Conservation (phyloP, 495 filamentous ascomycete species). For the Podospora pseudocomata region DNA sequence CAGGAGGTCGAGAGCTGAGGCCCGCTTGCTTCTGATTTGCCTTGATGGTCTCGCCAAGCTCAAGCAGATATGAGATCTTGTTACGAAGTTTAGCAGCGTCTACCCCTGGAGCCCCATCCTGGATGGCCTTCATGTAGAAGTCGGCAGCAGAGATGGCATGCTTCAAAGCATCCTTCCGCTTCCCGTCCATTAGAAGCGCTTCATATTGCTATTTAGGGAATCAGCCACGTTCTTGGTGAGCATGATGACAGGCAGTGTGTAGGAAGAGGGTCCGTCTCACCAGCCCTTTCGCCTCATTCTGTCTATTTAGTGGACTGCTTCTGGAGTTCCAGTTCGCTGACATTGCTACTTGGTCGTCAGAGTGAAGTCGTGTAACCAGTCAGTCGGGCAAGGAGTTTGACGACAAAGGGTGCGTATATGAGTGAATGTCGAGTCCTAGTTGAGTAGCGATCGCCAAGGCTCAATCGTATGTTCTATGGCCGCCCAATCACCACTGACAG, state of each 20-base stretch:
- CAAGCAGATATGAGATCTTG: slow-evolving; percentile 64
- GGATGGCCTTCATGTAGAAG: slow-evolving; percentile 70
- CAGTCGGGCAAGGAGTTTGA: not conserved
- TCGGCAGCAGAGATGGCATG: slow-evolving; percentile 72
- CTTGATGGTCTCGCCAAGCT: slow-evolving; percentile 72
- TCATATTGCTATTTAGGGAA: slow-evolving; percentile 56
- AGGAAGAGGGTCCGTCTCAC: not conserved
- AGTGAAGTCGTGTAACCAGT: not conserved
- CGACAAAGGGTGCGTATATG: not conserved
- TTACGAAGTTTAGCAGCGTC: slow-evolving; percentile 58
- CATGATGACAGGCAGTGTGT: not conserved
- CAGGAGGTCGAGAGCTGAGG: slow-evolving; percentile 31
- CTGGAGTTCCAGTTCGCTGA: not conserved
- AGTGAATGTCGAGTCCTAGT: not conserved
- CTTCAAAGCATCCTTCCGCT: slow-evolving; percentile 64
- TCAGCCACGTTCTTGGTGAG: slow-evolving; percentile 26
- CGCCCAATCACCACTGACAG: too few species aligned
- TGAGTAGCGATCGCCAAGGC: slow-evolving; percentile 35
- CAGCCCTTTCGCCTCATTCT: not conserved
- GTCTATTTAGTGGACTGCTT: not conserved
- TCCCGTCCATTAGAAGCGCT: slow-evolving; percentile 49
- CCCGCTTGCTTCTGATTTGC: slow-evolving; percentile 24
- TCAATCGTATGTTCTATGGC: slow-evolving; percentile 13
- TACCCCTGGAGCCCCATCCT: slow-evolving; percentile 44
- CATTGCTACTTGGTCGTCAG: not conserved